phyloP scores from a whole-genome alignment of 805 yeast species.

The Ogataea zsoltii region DNA sequence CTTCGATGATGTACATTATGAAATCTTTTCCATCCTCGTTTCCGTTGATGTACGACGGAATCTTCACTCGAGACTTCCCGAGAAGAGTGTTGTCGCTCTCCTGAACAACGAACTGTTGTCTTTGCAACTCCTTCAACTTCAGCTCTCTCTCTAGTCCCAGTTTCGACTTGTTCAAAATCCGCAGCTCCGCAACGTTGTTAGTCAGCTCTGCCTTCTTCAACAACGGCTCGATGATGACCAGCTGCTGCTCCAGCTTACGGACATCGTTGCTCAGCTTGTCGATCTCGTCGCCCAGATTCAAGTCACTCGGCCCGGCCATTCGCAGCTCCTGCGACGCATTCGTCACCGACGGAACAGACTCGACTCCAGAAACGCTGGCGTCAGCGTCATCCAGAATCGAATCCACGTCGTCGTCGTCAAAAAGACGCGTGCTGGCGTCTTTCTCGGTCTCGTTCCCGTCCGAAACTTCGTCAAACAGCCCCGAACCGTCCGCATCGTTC shows the following conservation, averaged over 20 bases:
- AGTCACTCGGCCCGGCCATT: conserved; percentile 69
- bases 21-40: conserved; percentile 60
- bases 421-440: conserved; percentile 30
- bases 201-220: conserved; percentile 82
- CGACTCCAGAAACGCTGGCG: conserved; percentile 10
- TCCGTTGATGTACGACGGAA: conserved; percentile 56
- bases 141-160: conserved; percentile 69
- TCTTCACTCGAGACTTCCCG: conserved; percentile 58
- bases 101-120: conserved; percentile 80
- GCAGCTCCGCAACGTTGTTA: conserved; percentile 67
- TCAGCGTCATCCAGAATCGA: conserved; percentile 16
- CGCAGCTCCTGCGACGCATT: conserved; percentile 31
- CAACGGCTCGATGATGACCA: conserved; percentile 63
- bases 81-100: conserved; percentile 77
- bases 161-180: conserved; percentile 67
- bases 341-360: conserved; percentile 16
- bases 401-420: conserved; percentile 30
- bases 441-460: conserved; percentile 27
- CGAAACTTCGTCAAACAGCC: conserved; percentile 22
- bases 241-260: conserved; percentile 58
- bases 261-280: conserved; percentile 57
- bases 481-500: conserved; percentile 14
- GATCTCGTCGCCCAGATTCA: conserved; percentile 68
- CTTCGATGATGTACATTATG: conserved; percentile 73
- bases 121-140: conserved; percentile 68